phyloP scores from a whole-genome alignment of 2,329 filamentous ascomycete genomes.

The Exophiala sp. region DNA sequence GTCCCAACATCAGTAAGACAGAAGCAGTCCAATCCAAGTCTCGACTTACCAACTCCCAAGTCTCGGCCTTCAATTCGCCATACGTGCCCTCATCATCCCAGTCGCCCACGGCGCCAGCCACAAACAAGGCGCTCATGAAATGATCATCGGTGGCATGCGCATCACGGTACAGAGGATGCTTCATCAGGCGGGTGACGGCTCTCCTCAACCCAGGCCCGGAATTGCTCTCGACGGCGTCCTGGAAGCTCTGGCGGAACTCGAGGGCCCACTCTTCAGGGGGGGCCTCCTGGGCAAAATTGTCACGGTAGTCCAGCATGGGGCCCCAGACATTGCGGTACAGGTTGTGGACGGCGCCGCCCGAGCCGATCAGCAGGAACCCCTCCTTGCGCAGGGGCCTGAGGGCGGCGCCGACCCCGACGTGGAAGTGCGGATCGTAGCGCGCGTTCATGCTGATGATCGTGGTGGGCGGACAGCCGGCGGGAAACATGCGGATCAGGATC shows the following conservation, averaged over 20 bases:
- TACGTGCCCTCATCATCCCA: conserved; percentile 41
- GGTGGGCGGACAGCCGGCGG: conserved; percentile 53
- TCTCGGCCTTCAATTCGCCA: conserved; percentile 50
- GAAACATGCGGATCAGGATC: conserved; percentile 58
- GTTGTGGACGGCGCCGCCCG: conserved; percentile 63
- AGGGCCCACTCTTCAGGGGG: conserved; percentile 56
- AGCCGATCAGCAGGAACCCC: conserved; percentile 54
- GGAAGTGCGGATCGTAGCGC: conserved; percentile 52
- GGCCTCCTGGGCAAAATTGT: conserved; percentile 57
- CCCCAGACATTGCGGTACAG: conserved; percentile 62
- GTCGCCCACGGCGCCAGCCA: conserved; percentile 52
- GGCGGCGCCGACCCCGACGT: conserved; percentile 53
- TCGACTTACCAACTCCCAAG: conserved; percentile 47
- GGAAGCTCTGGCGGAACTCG: conserved; percentile 60
- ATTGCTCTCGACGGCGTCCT: conserved; percentile 53
- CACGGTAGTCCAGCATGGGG: conserved; percentile 58
- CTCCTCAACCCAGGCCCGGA: conserved; percentile 51
- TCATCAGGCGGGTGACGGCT: conserved; percentile 58
- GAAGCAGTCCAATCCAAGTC: no score
- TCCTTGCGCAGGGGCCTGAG: conserved; percentile 52
- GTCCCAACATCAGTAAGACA: background rate
- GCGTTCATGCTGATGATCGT: conserved; percentile 54
- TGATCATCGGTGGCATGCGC: conserved; percentile 66
- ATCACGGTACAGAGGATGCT: conserved; percentile 59
- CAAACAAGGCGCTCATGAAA: conserved; percentile 60